These are phyloP conservation scores for Thinopyrum elongatum DNA, from an alignment of 176 grass and related monocot species.

Conservation along the genomic window DNA sequence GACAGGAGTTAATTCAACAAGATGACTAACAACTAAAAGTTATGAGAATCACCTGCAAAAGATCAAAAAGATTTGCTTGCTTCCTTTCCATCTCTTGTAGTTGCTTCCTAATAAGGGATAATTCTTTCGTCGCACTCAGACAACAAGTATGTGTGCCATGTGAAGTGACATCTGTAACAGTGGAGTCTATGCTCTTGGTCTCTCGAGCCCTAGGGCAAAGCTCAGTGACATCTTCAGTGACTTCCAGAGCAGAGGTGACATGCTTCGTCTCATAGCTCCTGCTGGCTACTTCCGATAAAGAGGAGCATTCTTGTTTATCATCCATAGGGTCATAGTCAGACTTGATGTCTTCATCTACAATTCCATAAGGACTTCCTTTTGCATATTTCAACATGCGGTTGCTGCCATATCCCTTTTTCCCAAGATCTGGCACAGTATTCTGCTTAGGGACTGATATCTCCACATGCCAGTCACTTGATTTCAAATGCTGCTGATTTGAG, in stretches of 20 bases:
- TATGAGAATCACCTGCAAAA: conserved; percentile 62
- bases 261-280: conserved; percentile 82
- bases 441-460: conserved; percentile 88
- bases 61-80: conserved; percentile 66
- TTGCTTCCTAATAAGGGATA: conserved; percentile 73
- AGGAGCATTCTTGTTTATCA: conserved; percentile 69
- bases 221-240: conserved; percentile 37
- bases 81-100: conserved; percentile 88
- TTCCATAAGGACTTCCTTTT: conserved; percentile 46
- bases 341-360: conserved; percentile 43
- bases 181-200: conserved; percentile 60
- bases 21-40: conserved; percentile 17
- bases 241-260: conserved; percentile 45
- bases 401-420: conserved; percentile 36
- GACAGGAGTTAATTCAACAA: background rate
- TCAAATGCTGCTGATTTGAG: conserved; percentile 45
- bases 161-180: conserved; percentile 60
- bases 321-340: conserved; percentile 52
- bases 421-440: conserved; percentile 32
- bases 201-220: conserved; percentile 38
- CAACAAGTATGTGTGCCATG: conserved; percentile 69
- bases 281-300: conserved; percentile 73
- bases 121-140: conserved; percentile 64
- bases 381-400: conserved; percentile 37
- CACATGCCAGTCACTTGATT: conserved; percentile 70